Evolutionary conservation across 1,284 basidiomycete species (phyloP).

Genomic region (Porodaedalea pini): DNA sequence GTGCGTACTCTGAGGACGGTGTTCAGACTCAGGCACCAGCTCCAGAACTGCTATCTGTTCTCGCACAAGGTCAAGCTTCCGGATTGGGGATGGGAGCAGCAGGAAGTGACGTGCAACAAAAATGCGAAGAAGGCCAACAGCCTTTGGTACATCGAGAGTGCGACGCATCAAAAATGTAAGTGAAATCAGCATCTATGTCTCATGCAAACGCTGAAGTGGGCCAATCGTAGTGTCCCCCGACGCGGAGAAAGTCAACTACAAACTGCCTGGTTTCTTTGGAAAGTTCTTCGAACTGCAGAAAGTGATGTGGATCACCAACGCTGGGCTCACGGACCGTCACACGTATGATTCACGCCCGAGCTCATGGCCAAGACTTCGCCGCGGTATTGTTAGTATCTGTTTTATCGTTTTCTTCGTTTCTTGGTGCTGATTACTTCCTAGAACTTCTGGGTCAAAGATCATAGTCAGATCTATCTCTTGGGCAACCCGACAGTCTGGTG

Average conservation of each 20-base stretch:
- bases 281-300: slow-evolving; percentile 93
- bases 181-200: slow-evolving; percentile 22
- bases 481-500: slow-evolving; percentile 96
- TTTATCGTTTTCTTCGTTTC: neutral
- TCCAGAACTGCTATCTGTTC: slow-evolving; percentile 95
- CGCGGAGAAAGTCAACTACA: slow-evolving; percentile 86
- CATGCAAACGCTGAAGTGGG: slow-evolving; percentile 7
- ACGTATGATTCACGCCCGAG: slow-evolving; percentile 91
- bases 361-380: slow-evolving; percentile 83
- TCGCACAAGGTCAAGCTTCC: slow-evolving; percentile 97
- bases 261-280: slow-evolving; percentile 77
- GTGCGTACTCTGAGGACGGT: slow-evolving; percentile 79
- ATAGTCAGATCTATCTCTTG: slow-evolving; percentile 91
- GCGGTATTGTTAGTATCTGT: slow-evolving; percentile 79
- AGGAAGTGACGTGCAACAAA: slow-evolving; percentile 98
- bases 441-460: slow-evolving; percentile 99
- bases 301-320: slow-evolving; percentile 99
- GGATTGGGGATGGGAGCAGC: slow-evolving; percentile 97
- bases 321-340: slow-evolving; percentile 91
- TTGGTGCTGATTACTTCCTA: slow-evolving; percentile 30
- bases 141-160: slow-evolving; percentile 93
- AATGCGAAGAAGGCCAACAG: slow-evolving; percentile 90
- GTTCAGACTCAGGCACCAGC: slow-evolving; percentile 81
- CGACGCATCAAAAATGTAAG: slow-evolving; percentile 73
- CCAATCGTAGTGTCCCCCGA: slow-evolving; percentile 56